phyloP scores from a whole-genome alignment of 495 filamentous ascomycete species.

The Durotheca rogersii region DNA sequence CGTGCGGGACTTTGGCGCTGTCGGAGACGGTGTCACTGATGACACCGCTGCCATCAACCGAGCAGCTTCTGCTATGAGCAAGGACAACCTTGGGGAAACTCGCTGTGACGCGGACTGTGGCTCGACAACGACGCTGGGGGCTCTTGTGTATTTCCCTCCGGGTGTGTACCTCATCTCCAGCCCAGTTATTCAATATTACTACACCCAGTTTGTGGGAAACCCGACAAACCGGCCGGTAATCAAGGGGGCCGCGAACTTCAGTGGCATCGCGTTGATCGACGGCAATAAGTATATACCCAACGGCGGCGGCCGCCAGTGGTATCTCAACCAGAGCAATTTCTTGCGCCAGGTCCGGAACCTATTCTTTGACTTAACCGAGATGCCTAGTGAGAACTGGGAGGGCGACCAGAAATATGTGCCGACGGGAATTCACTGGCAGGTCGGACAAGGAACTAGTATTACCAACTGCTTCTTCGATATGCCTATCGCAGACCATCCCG shows the following conservation, averaged over 20 bases:
- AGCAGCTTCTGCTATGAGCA: not conserved
- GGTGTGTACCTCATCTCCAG: constrained; percentile 22
- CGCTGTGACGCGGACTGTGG: constrained; percentile 9
- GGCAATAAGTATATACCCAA: constrained; percentile 43
- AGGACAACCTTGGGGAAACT: too few species aligned
- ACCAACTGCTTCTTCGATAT: constrained; percentile 37
- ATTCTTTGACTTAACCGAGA: constrained; percentile 38
- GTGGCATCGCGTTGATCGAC: constrained; percentile 36
- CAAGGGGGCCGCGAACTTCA: constrained; percentile 28
- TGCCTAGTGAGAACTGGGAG: not conserved
- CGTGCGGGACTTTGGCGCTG: too few species aligned
- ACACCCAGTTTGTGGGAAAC: constrained; percentile 10
- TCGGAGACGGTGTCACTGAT: too few species aligned
- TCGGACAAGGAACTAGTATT: constrained; percentile 46
- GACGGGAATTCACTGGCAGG: constrained; percentile 47
- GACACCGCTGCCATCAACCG: not conserved
- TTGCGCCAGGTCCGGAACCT: constrained; percentile 48
- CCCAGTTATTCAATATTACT: not conserved
- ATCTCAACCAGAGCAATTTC: constrained; percentile 42
- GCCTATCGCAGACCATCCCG: not conserved
- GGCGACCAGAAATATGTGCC: constrained; percentile 20
- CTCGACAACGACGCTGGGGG: constrained; percentile 8
- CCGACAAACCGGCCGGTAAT: not conserved
- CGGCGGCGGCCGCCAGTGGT: constrained; percentile 28
- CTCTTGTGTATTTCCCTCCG: constrained; percentile 22